phyloP scores from a whole-genome alignment of 108 stramenopile species.

The Chaetoceros tenuissimus region DNA sequence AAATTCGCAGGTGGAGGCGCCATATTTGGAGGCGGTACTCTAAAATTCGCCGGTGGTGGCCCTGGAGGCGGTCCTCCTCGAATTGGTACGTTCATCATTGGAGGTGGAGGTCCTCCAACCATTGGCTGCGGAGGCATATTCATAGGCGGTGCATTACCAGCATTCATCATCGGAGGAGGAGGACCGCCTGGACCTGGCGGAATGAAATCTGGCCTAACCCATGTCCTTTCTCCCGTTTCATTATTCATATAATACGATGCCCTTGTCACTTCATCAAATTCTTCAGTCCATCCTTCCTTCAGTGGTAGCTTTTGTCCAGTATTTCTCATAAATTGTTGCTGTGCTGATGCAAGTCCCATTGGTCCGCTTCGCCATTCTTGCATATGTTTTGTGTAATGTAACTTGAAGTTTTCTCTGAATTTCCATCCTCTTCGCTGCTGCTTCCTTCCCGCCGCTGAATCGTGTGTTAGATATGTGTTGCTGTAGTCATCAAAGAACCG shows the following conservation, averaged over 20 bases:
- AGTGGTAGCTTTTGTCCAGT: constrained; percentile 47
- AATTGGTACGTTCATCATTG: too few relatives aligned
- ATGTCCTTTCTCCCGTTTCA: constrained; percentile 57
- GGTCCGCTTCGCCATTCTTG: constrained; percentile 59
- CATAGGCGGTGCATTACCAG: too few relatives aligned
- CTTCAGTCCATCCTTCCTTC: constrained; percentile 79
- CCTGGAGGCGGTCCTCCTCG: too few relatives aligned
- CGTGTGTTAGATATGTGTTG: constrained; percentile 85
- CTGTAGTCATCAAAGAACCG: constrained; percentile 90
- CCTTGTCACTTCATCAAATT: constrained; percentile 66
- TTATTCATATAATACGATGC: constrained; percentile 56
- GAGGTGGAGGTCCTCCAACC: too few relatives aligned
- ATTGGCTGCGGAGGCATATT: too few relatives aligned
- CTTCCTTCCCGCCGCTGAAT: constrained; percentile 79
- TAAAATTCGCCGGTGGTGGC: too few relatives aligned
- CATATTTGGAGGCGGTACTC: too few relatives aligned
- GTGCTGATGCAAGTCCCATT: constrained; percentile 79
- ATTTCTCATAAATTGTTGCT: constrained; percentile 36
- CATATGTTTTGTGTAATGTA: constrained; percentile 54
- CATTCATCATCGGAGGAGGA: not conserved
- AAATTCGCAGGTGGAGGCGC: too few relatives aligned
- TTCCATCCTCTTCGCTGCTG: constrained; percentile 91
- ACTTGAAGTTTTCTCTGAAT: constrained; percentile 86
- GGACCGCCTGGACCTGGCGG: constrained; percentile 30
- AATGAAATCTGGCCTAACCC: constrained; percentile 78